Evolutionary conservation across 805 yeast species (phyloP).

Genomic region (Candida taoyuanica): DNA sequence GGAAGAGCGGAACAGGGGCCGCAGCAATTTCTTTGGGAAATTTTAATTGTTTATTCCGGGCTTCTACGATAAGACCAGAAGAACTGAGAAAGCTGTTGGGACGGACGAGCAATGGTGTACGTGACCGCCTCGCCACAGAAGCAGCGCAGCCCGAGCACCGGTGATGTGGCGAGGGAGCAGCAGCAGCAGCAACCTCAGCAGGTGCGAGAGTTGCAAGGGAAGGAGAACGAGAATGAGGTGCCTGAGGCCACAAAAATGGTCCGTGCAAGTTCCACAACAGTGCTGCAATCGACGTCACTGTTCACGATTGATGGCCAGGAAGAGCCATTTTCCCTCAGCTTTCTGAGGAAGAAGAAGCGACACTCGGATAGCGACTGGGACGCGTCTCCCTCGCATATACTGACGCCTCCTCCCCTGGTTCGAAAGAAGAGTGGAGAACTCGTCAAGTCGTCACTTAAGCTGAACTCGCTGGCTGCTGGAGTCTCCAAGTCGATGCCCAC

Average conservation of each 20-base stretch:
- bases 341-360: constrained; percentile 21
- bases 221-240: not conserved
- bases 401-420: constrained; percentile 33
- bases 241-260: not conserved
- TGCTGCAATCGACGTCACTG: constrained; percentile 7
- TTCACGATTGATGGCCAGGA: not conserved
- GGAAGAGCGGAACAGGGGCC: too few relatives aligned
- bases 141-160: not conserved
- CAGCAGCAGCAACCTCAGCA: not conserved
- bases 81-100: too few relatives aligned
- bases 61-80: not conserved
- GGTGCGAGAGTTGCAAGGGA: not conserved
- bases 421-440: constrained; percentile 89
- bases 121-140: constrained; percentile 13
- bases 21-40: too few relatives aligned
- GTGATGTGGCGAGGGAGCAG: not conserved
- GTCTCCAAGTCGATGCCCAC: constrained; percentile 43
- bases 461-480: constrained; percentile 32
- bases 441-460: constrained; percentile 67
- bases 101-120: constrained; percentile 12
- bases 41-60: too few relatives aligned
- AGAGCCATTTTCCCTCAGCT: constrained; percentile 19
- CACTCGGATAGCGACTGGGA: constrained; percentile 12
- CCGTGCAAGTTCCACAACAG: constrained; percentile 2
- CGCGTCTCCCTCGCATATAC: constrained; percentile 2